phyloP scores from a whole-genome alignment of 352 stramenopile genomes.

The Thalassiosira exigua region DNA sequence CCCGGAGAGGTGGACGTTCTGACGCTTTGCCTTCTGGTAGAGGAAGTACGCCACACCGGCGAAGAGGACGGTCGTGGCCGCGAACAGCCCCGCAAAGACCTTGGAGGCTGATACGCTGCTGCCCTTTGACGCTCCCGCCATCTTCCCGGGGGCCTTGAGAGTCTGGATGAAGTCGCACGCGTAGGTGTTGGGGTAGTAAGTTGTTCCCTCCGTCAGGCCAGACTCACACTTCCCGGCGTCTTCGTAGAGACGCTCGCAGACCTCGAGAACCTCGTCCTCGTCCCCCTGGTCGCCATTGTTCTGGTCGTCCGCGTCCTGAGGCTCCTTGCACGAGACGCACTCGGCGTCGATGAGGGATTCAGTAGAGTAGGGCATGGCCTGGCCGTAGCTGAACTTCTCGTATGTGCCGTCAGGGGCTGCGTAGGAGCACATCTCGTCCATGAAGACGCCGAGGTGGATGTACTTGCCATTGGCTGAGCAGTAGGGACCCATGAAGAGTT shows the following conservation, averaged over 20 bases:
- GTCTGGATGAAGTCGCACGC: slow-evolving; percentile 82
- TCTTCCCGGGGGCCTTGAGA: slow-evolving; percentile 77
- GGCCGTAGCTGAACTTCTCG: slow-evolving; percentile 50
- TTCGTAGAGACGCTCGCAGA: slow-evolving; percentile 74
- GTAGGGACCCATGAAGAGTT: slow-evolving; percentile 82
- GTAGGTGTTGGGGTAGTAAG: slow-evolving; percentile 61
- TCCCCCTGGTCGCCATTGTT: slow-evolving; percentile 67
- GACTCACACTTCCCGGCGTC: slow-evolving; percentile 78
- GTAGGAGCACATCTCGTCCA: slow-evolving; percentile 73
- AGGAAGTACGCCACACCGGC: slow-evolving; percentile 77
- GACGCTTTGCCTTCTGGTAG: slow-evolving; percentile 78
- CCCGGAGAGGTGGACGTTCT: slow-evolving; percentile 82
- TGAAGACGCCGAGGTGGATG: slow-evolving; percentile 81
- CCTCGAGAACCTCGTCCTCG: slow-evolving; percentile 69
- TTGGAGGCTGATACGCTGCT: slow-evolving; percentile 51
- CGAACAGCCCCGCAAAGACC: slow-evolving; percentile 42
- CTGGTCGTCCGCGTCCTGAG: slow-evolving; percentile 63
- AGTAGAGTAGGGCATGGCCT: slow-evolving; percentile 67
- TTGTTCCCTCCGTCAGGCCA: slow-evolving; percentile 33
- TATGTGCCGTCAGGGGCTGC: slow-evolving; percentile 72
- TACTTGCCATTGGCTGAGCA: slow-evolving; percentile 73
- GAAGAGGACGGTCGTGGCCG: slow-evolving; percentile 11
- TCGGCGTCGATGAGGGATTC: slow-evolving; percentile 67
- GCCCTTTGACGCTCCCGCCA: slow-evolving; percentile 68
- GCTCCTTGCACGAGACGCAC: slow-evolving; percentile 79